Base-by-base conservation (phyloP, 2,329 filamentous ascomycete genomes). In the Xenosphaeropsis pyriputrescens region DNA sequence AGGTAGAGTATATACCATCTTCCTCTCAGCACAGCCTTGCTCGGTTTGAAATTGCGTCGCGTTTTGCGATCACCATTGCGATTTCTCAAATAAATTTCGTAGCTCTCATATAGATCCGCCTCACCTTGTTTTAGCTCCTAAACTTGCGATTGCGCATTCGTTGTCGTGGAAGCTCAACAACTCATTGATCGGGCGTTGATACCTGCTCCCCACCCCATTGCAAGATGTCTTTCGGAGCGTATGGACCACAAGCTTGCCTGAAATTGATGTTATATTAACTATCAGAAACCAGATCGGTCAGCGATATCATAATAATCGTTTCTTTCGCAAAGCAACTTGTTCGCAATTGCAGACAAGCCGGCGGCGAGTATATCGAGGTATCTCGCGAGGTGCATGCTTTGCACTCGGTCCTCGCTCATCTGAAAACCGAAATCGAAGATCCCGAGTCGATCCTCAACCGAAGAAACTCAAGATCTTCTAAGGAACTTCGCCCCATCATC, bases 341-440 rank as follows among this genome's bases (percentile, higher is more conserved):
- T 47, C 59, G 67, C 35, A 65, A 67, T 39, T 60, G 64, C 34
- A 67, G 64, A 39, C 54, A 59, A 9, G 58, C 63, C 4, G 59
- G 62, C 12, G 52, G 59, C 4, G 61, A 67, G 32, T 70, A 74
- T 41, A 59, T 60, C 39, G 61, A 67, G 33, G 60, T 72, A 34
- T 62, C 68, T 12, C 50, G 56, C 12, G 63, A 65, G 29, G 63
- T 77, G 30, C 65, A 65, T 39, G 60, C 60, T 32, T 58, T 79
- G 31, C 67, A 77, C 46, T 64, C 64, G 5, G 66, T 67, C 11
- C 58, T 79, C 6, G 67, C 70, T 39, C 68, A 76, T 46, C 58
- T 79, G 18, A 70, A 68, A 39, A 60, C 65, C 44, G 74, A 78
- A 56, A 64, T 66, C 30, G 63, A 69, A 44, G 71, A 74, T 46